Conservation (phyloP, 1,284 basidiomycete species). For the Microbotryum silenes-acaulis region DNA sequence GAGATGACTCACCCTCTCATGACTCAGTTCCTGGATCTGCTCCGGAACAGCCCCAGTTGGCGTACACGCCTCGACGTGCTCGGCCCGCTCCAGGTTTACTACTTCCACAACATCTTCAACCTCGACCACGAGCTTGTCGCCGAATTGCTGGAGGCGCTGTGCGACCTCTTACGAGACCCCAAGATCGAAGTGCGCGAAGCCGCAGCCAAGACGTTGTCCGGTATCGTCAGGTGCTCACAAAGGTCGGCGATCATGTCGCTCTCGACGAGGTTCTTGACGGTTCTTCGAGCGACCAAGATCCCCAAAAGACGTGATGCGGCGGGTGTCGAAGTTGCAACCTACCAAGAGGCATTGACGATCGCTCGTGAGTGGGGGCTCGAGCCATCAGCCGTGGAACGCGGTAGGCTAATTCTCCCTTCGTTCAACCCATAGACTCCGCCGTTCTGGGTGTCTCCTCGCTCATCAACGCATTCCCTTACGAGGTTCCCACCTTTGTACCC, state of each 20-base stretch:
- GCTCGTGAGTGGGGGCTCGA: conserved; percentile 55
- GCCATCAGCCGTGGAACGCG: conserved; percentile 8
- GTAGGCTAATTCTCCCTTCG: background rate
- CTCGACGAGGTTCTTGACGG: conserved; percentile 69
- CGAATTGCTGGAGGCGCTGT: conserved; percentile 45
- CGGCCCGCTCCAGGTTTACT: conserved; percentile 64
- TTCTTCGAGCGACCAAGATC: conserved; percentile 57
- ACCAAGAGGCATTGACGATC: conserved; percentile 62
- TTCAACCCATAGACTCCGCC: conserved; percentile 43
- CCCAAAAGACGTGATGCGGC: conserved; percentile 58
- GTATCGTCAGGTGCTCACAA: conserved; percentile 87
- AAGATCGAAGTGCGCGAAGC: conserved; percentile 91
- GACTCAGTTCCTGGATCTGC: conserved; percentile 41
- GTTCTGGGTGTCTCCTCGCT: conserved; percentile 77
- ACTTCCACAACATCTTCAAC: conserved; percentile 64
- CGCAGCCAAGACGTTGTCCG: conserved; percentile 80
- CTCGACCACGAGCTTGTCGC: conserved; percentile 27
- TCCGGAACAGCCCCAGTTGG: conserved; percentile 45
- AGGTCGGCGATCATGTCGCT: conserved; percentile 76
- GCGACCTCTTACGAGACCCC: conserved; percentile 76
- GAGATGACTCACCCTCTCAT: conserved; percentile 45
- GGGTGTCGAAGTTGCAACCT: conserved; percentile 52
- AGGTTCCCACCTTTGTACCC: conserved; percentile 76
- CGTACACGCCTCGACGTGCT: conserved; percentile 46
- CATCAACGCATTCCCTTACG: conserved; percentile 73